Percentiles rank a stretch among this genome's conserved stretches.
phyloP scores from a whole-genome alignment of 2,329 filamentous ascomycete species.

The Diplodia scrobiculata region DNA sequence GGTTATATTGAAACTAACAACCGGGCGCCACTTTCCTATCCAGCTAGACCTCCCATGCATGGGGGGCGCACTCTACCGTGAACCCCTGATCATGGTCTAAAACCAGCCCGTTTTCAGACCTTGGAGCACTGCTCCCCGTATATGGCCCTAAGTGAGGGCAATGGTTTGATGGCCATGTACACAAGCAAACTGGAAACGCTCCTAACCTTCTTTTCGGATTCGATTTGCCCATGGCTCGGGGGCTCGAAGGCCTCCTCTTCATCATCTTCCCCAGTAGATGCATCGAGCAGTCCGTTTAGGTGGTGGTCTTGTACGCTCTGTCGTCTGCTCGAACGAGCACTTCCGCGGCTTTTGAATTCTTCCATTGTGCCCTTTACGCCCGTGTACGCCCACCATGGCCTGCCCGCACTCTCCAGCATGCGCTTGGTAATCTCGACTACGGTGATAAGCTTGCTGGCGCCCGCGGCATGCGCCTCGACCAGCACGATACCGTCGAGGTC shows the following conservation, averaged over 20 bases:
- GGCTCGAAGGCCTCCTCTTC: conserved; percentile 59
- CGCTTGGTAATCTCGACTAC: conserved; percentile 63
- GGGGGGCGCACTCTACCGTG: not conserved
- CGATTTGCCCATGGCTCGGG: conserved; percentile 53
- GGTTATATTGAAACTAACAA: not conserved
- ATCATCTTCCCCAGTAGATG: conserved; percentile 32
- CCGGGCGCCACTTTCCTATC: not conserved
- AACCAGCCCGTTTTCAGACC: not conserved
- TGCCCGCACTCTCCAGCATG: conserved; percentile 47
- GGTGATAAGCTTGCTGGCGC: conserved; percentile 66
- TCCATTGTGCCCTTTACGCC: conserved; percentile 37
- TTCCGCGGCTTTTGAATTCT: conserved; percentile 23
- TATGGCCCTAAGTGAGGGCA: conserved; percentile 59
- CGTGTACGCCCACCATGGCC: conserved; percentile 50
- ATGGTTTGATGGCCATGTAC: conserved; percentile 58
- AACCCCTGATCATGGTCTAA: not conserved
- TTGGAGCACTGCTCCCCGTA: conserved; percentile 39
- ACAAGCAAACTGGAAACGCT: conserved; percentile 61
- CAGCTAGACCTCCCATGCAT: not conserved
- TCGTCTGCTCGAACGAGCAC: not conserved
- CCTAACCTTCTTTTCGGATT: conserved; percentile 52
- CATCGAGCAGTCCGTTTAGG: not conserved
- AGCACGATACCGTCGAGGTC: not conserved
- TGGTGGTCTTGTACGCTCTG: not conserved
- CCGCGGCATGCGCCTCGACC: conserved; percentile 28